phyloP scores from a whole-genome alignment of 805 yeast genomes.

The Starmerella etchellsii region DNA sequence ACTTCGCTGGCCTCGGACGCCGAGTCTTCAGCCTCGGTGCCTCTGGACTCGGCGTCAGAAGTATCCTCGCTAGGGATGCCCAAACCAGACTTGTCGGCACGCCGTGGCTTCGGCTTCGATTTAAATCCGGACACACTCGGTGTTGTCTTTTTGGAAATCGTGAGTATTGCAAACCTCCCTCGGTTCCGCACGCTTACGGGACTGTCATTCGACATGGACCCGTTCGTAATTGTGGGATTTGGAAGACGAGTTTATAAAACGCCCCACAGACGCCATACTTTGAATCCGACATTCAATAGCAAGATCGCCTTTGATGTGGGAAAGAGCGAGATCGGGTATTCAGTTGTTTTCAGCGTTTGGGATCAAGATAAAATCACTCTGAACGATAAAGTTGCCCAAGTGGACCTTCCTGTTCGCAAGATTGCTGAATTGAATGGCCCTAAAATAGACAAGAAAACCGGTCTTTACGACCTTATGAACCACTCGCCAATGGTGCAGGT shows the following conservation, averaged over 20 bases:
- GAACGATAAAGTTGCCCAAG: constrained; percentile 70
- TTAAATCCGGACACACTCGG: constrained; percentile 35
- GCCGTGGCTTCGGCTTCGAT: constrained; percentile 9
- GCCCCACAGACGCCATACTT: constrained; percentile 66
- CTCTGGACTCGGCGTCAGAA: neutral
- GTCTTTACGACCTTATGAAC: constrained; percentile 24
- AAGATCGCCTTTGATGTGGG: constrained; percentile 65
- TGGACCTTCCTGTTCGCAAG: constrained; percentile 43
- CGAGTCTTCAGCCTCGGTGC: neutral
- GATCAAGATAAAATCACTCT: constrained; percentile 76
- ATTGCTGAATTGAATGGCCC: constrained; percentile 28
- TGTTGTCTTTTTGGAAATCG: constrained; percentile 62
- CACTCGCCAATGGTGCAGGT: constrained; percentile 13
- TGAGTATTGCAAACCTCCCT: constrained; percentile 65
- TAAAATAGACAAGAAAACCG: constrained; percentile 26
- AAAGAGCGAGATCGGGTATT: constrained; percentile 50
- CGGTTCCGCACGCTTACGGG: constrained; percentile 57
- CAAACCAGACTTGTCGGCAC: neutral
- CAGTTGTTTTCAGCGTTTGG: constrained; percentile 56
- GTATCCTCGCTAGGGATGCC: constrained; percentile 12
- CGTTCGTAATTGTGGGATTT: constrained; percentile 82
- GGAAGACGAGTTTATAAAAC: constrained; percentile 82
- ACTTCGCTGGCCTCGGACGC: neutral
- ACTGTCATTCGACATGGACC: constrained; percentile 88
- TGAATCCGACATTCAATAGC: constrained; percentile 74